phyloP scores from a whole-genome alignment of 345 rosid genomes.

The Eucalyptus sp. region DNA sequence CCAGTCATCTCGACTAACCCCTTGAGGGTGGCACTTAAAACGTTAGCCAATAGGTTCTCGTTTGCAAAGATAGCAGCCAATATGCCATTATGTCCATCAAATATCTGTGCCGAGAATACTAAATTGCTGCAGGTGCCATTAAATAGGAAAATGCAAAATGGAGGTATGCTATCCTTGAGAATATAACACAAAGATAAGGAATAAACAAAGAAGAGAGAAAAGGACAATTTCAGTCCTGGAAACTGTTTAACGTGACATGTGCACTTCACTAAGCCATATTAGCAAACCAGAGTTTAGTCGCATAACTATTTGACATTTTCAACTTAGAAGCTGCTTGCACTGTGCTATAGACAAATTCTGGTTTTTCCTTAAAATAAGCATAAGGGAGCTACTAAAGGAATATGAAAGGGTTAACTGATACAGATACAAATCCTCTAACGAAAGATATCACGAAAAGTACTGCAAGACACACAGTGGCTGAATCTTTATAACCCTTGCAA shows the following conservation, averaged over 20 bases:
- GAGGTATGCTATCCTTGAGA: neutral
- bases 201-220: neutral
- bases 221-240: neutral
- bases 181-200: neutral
- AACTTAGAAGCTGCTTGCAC: neutral
- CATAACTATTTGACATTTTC: neutral
- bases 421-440: neutral
- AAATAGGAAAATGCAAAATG: neutral
- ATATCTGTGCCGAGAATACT: conserved; percentile 37
- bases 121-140: neutral
- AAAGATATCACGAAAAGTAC: conserved; percentile 17
- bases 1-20: conserved; percentile 72
- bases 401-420: neutral
- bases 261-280: neutral
- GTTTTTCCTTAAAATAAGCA: neutral
- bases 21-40: conserved; percentile 84
- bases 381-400: neutral
- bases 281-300: neutral
- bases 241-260: neutral
- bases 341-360: neutral
- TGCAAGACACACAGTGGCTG: conserved; percentile 16
- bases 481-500: neutral
- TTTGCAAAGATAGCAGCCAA: conserved; percentile 91
- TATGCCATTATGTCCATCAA: conserved; percentile 92
- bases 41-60: conserved; percentile 64